Evolutionary conservation across 129 eudicot genomes (phyloP), one percentile per base, ranked within the genome.

Genomic region (Dittrichia graveolens): DNA sequence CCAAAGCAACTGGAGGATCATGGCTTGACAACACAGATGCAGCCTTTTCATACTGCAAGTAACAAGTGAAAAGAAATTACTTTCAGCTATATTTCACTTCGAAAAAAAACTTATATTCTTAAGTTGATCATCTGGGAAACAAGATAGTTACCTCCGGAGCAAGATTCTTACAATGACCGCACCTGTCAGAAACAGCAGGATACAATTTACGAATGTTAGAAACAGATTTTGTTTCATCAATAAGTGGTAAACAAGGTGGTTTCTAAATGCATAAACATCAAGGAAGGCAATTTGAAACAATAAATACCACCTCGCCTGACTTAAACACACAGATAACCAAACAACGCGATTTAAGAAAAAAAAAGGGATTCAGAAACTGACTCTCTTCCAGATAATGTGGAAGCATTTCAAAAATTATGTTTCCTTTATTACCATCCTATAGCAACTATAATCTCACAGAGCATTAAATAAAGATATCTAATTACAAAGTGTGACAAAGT

Each of bases 11-110:
- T 0, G 91, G 89, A 68, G 97, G 96, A 39, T 92, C 97, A 55
- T 92, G 87, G 82, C 82, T 86, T 67, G 87, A 81, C 81, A 92
- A 75, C 31, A 70, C 69, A 4, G 91, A 76, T 58, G 97, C 97
- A 49, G 97, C 97, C 73, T 92, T 86, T 44, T 89, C 97, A 69
- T 86, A 89, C 97, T 92, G 69, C 69, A 84, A 1, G 74, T 16
- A 9, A 75, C 38, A 48, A 24, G 38, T 8, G 3, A 3, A 57
- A 39, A 72, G 16, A 19, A 15, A 18, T 42, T 34, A 69, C 50
- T 42, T 15, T 15, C 8, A 45, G 53, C 37, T 35, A 39, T 11
- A 5, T 55, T n/a, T 1, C 14, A 1, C 3, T 57, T 39, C 12
- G 52, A 10, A 24, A 14, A 71, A 44, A 42, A 34, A 44, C 5